These are phyloP conservation scores for Pythium aristosporum DNA, from an alignment of 352 stramenopile species.

Conservation along the genomic window DNA sequence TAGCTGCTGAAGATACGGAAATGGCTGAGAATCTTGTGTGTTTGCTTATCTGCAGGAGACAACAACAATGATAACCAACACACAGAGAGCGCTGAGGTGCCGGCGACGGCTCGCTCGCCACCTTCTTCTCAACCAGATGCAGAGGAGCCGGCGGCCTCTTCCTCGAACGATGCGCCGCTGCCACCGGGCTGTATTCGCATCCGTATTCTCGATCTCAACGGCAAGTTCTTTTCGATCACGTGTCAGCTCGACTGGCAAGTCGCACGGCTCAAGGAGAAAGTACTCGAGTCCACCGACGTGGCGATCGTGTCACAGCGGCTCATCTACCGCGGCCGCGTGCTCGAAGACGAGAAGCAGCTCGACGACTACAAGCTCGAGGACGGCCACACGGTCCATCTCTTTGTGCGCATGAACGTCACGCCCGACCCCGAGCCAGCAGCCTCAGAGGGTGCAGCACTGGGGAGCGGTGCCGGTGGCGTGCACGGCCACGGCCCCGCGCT, in stretches of 20 bases:
- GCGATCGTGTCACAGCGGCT: constrained; percentile 75
- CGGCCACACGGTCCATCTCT: constrained; percentile 90
- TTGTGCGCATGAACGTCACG: constrained; percentile 69
- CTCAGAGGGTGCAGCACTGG: background rate
- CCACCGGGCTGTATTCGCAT: constrained; percentile 50
- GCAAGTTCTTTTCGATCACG: constrained; percentile 80
- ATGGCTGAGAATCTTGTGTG: background rate
- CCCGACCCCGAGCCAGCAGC: constrained; percentile 53
- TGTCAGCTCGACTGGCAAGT: constrained; percentile 71
- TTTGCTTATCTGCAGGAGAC: background rate
- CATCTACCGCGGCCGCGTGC: constrained; percentile 89
- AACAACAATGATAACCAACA: constrained; percentile 9
- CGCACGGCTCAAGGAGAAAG: constrained; percentile 60
- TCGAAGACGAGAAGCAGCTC: constrained; percentile 78
- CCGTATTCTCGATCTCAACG: constrained; percentile 82
- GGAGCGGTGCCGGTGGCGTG: constrained; percentile 13
- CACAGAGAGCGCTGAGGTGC: background rate
- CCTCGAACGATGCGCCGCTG: constrained; percentile 15
- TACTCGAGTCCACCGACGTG: constrained; percentile 75
- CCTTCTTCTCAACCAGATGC: background rate
- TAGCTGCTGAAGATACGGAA: no score
- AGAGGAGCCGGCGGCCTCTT: background rate
- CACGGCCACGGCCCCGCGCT: constrained; percentile 25
- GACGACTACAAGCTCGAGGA: constrained; percentile 89
- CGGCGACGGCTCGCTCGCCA: background rate